Percentiles rank a stretch among this genome's conserved stretches.
These are phyloP conservation scores for Heritiera littoralis DNA, from an alignment of 345 rosid species.

Conservation along the genomic window DNA sequence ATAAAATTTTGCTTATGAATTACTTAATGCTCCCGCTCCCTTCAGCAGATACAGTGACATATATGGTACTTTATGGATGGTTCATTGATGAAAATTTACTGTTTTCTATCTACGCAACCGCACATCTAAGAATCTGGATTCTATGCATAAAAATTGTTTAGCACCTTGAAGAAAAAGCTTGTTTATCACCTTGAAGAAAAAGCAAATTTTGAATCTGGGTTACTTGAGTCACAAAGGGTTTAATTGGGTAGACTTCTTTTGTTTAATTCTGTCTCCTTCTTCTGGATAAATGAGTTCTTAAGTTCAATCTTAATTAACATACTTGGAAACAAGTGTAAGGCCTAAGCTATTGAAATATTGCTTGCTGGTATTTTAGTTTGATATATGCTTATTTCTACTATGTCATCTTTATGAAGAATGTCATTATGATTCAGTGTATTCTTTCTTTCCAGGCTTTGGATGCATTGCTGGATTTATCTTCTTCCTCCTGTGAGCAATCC, in stretches of 20 bases:
- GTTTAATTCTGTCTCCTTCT: neutral
- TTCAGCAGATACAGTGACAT: neutral
- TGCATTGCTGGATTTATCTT: slow-evolving; percentile 66
- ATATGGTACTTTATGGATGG: neutral
- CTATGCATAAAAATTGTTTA: neutral
- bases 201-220: neutral
- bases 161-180: too few relatives aligned
- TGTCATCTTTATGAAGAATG: neutral
- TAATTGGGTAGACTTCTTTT: neutral
- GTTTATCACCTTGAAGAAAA: neutral
- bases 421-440: neutral
- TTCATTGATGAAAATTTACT: neutral
- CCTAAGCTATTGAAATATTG: neutral
- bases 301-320: neutral
- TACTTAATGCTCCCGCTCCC: neutral
- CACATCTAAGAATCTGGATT: neutral
- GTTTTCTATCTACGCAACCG: neutral
- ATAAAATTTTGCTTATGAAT: neutral
- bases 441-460: slow-evolving; percentile 67
- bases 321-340: neutral
- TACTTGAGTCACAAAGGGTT: neutral
- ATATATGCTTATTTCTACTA: neutral
- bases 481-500: slow-evolving; percentile 49
- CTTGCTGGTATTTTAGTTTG: neutral
- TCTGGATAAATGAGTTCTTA: neutral